Conservation (phyloP, 73 alveolate species). For the Urostyla sp. region DNA sequence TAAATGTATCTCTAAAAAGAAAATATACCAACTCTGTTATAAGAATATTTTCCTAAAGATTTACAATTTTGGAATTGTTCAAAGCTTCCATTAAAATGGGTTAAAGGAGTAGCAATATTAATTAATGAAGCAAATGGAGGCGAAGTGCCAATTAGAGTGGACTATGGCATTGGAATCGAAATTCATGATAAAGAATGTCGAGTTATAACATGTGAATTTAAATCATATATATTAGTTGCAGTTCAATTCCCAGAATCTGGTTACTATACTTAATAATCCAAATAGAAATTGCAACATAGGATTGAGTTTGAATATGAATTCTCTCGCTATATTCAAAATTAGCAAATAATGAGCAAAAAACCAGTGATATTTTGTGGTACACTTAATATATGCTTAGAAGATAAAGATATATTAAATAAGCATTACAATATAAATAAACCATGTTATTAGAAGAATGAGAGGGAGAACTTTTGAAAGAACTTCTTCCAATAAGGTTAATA, state of each 20-base stretch:
- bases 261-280: too few relatives aligned
- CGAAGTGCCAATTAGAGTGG: conserved; percentile 61
- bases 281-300: too few relatives aligned
- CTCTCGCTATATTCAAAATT: too few relatives aligned
- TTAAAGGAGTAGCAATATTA: conserved; percentile 76
- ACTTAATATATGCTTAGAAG: too few relatives aligned
- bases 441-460: too few relatives aligned
- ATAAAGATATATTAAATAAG: too few relatives aligned
- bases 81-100: conserved; percentile 70
- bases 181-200: conserved; percentile 77
- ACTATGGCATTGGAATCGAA: conserved; percentile 63
- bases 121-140: conserved; percentile 68
- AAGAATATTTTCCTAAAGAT: conserved; percentile 38
- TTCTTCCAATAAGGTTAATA: too few relatives aligned
- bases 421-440: too few relatives aligned
- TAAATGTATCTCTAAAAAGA: conserved; percentile 27
- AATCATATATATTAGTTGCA: conserved; percentile 48
- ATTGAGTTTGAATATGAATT: too few relatives aligned
- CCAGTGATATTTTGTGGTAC: too few relatives aligned
- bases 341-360: too few relatives aligned
- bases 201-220: conserved; percentile 67
- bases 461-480: too few relatives aligned
- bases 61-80: conserved; percentile 68
- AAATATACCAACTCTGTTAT: conserved; percentile 39
- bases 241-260: conserved; percentile 80